A percentile compares a stretch with the other conserved stretches of the same genome.
phyloP scores from a whole-genome alignment of 1,284 basidiomycete species.

The Vanrija humicola region DNA sequence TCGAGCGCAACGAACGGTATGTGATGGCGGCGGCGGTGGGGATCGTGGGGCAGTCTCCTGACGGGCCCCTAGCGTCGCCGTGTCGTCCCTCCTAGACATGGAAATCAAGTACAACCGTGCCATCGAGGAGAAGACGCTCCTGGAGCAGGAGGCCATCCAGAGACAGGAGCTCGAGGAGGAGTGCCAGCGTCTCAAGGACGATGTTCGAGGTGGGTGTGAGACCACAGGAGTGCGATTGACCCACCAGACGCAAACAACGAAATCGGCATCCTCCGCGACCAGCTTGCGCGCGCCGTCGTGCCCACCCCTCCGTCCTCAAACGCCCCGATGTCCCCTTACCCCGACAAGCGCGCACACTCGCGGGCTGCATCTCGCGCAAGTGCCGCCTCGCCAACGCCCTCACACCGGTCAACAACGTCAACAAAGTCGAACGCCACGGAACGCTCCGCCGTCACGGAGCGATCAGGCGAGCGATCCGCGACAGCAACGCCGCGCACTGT shows the following conservation, averaged over 20 bases:
- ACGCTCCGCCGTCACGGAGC: not conserved
- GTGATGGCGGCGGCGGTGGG: conserved; percentile 2
- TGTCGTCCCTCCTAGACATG: conserved; percentile 84
- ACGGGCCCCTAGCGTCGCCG: conserved; percentile 59
- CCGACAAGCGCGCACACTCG: conserved; percentile 12
- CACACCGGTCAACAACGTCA: not conserved
- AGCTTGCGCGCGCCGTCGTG: conserved; percentile 40
- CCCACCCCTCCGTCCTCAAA: conserved; percentile 39
- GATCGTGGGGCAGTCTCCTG: not conserved
- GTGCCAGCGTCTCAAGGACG: conserved; percentile 85
- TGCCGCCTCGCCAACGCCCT: conserved; percentile 1
- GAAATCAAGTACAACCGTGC: conserved; percentile 86
- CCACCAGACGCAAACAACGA: conserved; percentile 64
- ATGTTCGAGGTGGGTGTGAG: conserved; percentile 78
- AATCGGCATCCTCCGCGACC: conserved; percentile 74
- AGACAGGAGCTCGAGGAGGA: conserved; percentile 89
- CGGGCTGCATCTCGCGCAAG: conserved; percentile 2
- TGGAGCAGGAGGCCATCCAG: conserved; percentile 93
- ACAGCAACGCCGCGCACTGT: conserved; percentile 1
- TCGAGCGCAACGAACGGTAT: conserved; percentile 79
- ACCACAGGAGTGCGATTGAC: not conserved
- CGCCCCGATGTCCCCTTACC: conserved; percentile 35
- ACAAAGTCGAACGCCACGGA: conserved; percentile 1
- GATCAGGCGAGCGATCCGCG: not conserved
- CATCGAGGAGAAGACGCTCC: conserved; percentile 91